Conservation (phyloP, 75 land plant genomes). For the Pinus tabuliformis region DNA sequence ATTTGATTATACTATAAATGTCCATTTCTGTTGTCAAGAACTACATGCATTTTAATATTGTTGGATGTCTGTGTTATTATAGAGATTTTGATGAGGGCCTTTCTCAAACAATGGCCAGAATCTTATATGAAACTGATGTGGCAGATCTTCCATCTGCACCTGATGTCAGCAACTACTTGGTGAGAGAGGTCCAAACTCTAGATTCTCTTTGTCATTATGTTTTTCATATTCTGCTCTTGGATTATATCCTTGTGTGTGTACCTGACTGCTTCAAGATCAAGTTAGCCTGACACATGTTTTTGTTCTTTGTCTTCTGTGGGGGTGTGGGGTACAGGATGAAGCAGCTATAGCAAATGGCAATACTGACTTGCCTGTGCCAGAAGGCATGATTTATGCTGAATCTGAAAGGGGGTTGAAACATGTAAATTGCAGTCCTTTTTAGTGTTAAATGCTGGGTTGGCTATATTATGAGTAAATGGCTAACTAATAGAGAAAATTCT, state of each 20-base stretch:
- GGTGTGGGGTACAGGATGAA: constrained; percentile 45
- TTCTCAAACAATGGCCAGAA: constrained; percentile 49
- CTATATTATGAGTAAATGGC: neutral
- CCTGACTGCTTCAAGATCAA: neutral
- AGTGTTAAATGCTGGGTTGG: neutral
- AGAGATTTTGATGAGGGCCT: constrained; percentile 90
- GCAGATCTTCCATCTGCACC: constrained; percentile 61
- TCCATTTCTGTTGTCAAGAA: neutral
- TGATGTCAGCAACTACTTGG: constrained; percentile 83
- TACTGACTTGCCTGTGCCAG: constrained; percentile 40
- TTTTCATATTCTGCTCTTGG: neutral
- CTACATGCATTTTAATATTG: neutral
- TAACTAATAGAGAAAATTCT: neutral
- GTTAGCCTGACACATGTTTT: neutral
- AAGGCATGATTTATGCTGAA: constrained; percentile 73
- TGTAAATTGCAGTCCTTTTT: constrained; percentile 1
- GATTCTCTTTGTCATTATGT: neutral
- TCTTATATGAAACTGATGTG: constrained; percentile 67
- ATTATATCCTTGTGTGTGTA: neutral
- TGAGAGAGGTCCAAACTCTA: constrained; percentile 54
- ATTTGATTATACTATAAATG: neutral
- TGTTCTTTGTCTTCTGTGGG: constrained; percentile 6
- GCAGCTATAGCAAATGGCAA: constrained; percentile 41
- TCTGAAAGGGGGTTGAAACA: constrained; percentile 52
- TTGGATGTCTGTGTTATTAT: constrained; percentile 1